Evolutionary conservation across 1,284 basidiomycete species (phyloP), one percentile per base, ranked within the genome.

Genomic region (Porogramme epimiltina): DNA sequence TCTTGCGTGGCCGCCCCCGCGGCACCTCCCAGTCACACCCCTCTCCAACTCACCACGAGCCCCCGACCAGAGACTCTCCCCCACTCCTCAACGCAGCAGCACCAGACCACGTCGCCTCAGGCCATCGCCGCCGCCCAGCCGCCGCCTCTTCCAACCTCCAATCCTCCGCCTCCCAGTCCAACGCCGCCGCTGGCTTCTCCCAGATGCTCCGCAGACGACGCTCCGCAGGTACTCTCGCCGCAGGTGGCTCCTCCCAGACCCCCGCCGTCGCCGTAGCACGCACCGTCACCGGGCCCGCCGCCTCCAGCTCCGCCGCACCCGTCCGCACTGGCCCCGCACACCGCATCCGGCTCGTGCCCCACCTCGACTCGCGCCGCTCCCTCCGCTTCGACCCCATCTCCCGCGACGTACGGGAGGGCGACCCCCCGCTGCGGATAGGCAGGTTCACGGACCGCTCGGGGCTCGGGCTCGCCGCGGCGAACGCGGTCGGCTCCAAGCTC

Each of bases 301-400:
- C 51, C n/a, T 51, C 53, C 5, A 53, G 48, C 31, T 47, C 50
- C 22, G 49, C 48, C 36, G 46, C 50, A 15, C 45, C 45, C 13
- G 43, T 42, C 6, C 50, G 41, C 46, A 48, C 45, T 28, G 59
- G 40, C 3, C 56, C 39, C 33, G 65, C 3, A 11, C 82, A 85
- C 59, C 83, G 85, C 56, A 85, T 89, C 62, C 89, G 95, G 11
- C 87, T 98, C 49, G 95, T 98, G 2, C 96, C 95, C 3, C 92
- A 97, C 67, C 87, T 98, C 63, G 95, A 98, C 67, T 87, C 87
- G 13, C 85, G 91, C 16, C 85, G 94, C 45, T 92, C 93, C 0
- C 84, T 98, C 15, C 85, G 91, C 52, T 98, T 98, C 73, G 95
- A 98, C 45, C 91, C 95, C 47, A 93, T 98, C 75, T 79, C 84